Percentiles rank a stretch among this genome's conserved stretches.
Conservation (phyloP, 371 early-diverging fungal genomes). For the Circinella umbellata region DNA sequence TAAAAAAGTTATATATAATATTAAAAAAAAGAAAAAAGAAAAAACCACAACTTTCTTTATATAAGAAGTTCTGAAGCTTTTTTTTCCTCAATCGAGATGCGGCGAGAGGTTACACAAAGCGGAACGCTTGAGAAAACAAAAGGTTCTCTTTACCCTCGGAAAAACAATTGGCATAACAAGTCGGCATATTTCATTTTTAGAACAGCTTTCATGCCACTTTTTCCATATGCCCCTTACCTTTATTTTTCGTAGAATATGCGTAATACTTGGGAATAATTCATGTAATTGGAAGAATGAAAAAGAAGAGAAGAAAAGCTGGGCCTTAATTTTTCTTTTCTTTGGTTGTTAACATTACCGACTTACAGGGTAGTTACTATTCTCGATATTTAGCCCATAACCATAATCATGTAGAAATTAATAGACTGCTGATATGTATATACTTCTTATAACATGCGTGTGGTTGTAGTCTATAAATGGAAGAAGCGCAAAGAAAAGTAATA, state of each 20-base stretch:
- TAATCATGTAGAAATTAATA: no score
- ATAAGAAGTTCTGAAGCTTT: not conserved
- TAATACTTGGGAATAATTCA: not conserved
- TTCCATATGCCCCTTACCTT: not conserved
- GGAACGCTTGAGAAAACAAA: constrained; percentile 2
- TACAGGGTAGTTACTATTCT: no score
- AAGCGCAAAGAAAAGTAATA: no score
- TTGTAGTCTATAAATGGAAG: no score
- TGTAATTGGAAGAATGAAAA: not conserved
- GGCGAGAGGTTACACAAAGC: not conserved
- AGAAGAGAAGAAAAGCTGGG: no score
- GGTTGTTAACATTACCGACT: not conserved
- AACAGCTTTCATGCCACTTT: no score
- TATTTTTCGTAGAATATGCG: not conserved
- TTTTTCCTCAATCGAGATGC: not conserved
- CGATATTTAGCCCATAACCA: no score
- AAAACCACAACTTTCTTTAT: not conserved
- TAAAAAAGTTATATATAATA: not conserved
- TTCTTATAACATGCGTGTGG: no score
- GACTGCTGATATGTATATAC: no score
- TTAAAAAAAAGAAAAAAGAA: not conserved
- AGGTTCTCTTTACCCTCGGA: not conserved
- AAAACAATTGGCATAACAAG: no score
- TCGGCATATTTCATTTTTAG: no score
- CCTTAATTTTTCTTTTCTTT: not conserved